Conservation (phyloP, 1,284 basidiomycete species). For the Dichomitus squalens region DNA sequence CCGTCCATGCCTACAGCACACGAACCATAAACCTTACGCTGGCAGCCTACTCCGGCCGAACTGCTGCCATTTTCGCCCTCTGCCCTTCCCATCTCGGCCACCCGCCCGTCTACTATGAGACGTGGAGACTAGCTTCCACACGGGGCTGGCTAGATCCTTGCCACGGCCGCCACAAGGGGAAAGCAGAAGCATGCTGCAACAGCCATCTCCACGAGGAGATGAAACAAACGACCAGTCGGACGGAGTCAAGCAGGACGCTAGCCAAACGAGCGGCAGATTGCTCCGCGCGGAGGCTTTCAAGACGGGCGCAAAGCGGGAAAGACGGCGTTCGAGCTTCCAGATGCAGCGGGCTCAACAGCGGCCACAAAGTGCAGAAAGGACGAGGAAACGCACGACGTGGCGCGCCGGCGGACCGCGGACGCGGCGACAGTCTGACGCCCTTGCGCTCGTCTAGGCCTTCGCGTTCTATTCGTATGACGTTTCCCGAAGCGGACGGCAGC, state of each 20-base stretch:
- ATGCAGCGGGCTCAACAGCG: not conserved
- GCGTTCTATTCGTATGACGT: conserved; percentile 5
- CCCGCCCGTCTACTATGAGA: not conserved
- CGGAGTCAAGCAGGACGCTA: not conserved
- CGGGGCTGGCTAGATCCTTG: conserved; percentile 3
- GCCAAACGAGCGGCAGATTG: not conserved
- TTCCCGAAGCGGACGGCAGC: conserved; percentile 1
- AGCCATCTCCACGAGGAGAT: no score
- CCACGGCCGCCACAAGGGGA: not conserved
- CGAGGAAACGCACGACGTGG: not conserved
- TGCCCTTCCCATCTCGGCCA: not conserved
- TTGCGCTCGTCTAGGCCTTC: not conserved
- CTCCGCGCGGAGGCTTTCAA: not conserved
- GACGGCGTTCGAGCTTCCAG: not conserved
- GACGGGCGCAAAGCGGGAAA: not conserved
- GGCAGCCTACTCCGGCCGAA: not conserved
- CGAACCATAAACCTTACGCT: not conserved
- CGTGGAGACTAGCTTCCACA: not conserved
- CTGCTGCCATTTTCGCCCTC: not conserved
- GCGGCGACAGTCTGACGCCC: not conserved
- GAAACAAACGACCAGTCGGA: no score
- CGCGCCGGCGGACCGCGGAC: not conserved
- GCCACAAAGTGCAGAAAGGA: not conserved
- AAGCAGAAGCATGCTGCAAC: not conserved
- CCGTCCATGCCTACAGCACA: not conserved